phyloP scores from a whole-genome alignment of 2,329 filamentous ascomycete genomes.

The Penicillium freii region DNA sequence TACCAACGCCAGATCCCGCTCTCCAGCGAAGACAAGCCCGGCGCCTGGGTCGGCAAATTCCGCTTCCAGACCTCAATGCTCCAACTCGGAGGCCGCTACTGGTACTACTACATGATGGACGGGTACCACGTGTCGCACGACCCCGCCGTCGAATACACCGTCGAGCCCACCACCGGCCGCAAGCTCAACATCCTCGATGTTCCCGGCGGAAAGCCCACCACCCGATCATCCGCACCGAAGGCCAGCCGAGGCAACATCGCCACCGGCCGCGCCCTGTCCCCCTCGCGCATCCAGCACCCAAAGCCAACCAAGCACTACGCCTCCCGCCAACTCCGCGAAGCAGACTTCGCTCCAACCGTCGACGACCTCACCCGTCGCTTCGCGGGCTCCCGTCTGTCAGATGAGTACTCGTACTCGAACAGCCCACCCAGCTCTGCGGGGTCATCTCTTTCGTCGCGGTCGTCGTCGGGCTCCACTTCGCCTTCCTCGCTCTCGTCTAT shows the following conservation, averaged over 20 bases:
- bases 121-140: constrained; percentile 98
- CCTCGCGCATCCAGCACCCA: constrained; percentile 85
- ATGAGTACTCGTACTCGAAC: constrained; percentile 72
- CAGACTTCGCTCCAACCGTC: constrained; percentile 73
- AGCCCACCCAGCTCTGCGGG: constrained; percentile 66
- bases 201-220: constrained; percentile 55
- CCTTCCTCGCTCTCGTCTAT: constrained; percentile 63
- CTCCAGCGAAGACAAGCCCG: constrained; percentile 84
- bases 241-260: constrained; percentile 62
- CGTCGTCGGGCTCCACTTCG: constrained; percentile 55
- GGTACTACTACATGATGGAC: constrained; percentile 99
- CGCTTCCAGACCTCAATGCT: constrained; percentile 86
- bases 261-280: constrained; percentile 83
- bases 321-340: constrained; percentile 80
- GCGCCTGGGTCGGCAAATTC: constrained; percentile 94
- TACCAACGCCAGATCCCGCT: constrained; percentile 93
- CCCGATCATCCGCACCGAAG: constrained; percentile 28
- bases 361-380: constrained; percentile 79
- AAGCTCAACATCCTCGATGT: constrained; percentile 97
- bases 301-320: constrained; percentile 86
- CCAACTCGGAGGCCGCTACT: constrained; percentile 88
- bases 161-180: constrained; percentile 94
- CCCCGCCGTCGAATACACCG: constrained; percentile 81
- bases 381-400: constrained; percentile 65
- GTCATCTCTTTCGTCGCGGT: constrained; percentile 73